Base-by-base conservation (phyloP, 352 stramenopile species). In the Aphanomyces invadans region DNA sequence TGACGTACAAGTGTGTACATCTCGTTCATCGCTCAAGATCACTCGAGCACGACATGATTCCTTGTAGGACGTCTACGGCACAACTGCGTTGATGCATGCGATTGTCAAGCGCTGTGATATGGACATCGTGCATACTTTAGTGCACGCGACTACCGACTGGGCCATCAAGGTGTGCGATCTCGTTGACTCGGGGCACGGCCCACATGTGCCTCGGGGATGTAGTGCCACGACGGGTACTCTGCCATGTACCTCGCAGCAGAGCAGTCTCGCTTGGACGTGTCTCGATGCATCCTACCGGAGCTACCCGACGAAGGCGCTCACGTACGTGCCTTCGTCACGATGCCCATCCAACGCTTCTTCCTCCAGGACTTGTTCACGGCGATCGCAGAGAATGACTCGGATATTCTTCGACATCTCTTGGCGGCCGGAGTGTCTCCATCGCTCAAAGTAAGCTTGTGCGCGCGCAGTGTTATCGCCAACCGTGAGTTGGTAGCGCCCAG, bases 1-100 rank as follows among this genome's bases (percentile, higher is more conserved):
- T 15, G 55, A 66, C n/a, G 59, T 19, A 21, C 59, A 66, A 25
- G 59, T 66, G 38, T 11, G 39, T 33, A 45, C n/a, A 62, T 66
- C 9, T 36, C 44, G 19, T 53, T 9, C 15, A n/a, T 36, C 32
- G 12, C 3, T 60, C 19, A 23, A 23, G 17, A 19, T 56, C 31
- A 42, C 31, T 9, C 12, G 19, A 4, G 3, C 9, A 26, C 12
- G 56, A n/a, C 29, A 65, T 28, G n/a, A n/a, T 0, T n/a, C 25
- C 1, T 2, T 12, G 28, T 54, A 66, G 59, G 59, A 66, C 26
- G 7, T 29, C 23, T 10, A 66, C 19, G 64, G 64, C 19, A 65
- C 42, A n/a, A 70, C 64, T 11, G 33, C 53, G 2, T 21, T 70
- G 0, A 66, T 62, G 11, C 28, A 42, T 26, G 64, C 64, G 10